Conservation (phyloP, 495 filamentous ascomycete genomes). For the Hyaloscypha bicolor region DNA sequence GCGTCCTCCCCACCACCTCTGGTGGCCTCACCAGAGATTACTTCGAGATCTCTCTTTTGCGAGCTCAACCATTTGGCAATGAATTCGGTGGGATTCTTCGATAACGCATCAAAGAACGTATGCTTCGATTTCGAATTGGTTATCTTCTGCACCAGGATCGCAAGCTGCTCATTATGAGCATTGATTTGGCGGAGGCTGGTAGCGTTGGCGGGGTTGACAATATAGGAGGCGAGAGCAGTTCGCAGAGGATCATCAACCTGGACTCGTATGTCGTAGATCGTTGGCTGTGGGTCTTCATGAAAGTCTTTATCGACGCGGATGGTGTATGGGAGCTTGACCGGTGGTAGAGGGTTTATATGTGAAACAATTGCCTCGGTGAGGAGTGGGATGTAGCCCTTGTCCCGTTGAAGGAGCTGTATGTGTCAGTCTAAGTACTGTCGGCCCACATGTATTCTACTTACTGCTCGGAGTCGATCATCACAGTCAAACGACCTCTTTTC, state of each 20-base stretch:
- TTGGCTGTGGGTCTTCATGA: slow-evolving; percentile 65
- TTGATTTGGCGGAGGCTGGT: slow-evolving; percentile 70
- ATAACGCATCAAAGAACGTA: slow-evolving; percentile 74
- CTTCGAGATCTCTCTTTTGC: slow-evolving; percentile 88
- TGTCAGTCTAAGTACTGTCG: slow-evolving; percentile 13
- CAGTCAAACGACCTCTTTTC: slow-evolving; percentile 90
- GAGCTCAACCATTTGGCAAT: slow-evolving; percentile 81
- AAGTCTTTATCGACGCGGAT: slow-evolving; percentile 91
- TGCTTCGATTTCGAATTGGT: slow-evolving; percentile 81
- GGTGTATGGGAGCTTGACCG: slow-evolving; percentile 85
- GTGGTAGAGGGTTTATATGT: slow-evolving; percentile 78
- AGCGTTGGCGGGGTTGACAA: slow-evolving; percentile 56
- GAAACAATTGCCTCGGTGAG: slow-evolving; percentile 73
- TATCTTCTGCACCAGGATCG: slow-evolving; percentile 75
- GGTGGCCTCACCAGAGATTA: slow-evolving; percentile 79
- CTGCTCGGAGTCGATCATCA: slow-evolving; percentile 76
- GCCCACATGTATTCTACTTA: slow-evolving; percentile 42
- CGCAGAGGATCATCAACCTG: slow-evolving; percentile 82
- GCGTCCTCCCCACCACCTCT: slow-evolving; percentile 65
- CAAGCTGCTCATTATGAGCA: slow-evolving; percentile 79
- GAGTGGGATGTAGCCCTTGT: slow-evolving; percentile 85
- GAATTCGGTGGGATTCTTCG: slow-evolving; percentile 80
- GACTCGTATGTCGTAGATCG: slow-evolving; percentile 87
- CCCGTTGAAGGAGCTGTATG: slow-evolving; percentile 71
- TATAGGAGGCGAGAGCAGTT: slow-evolving; percentile 62